Evolutionary conservation across 2,329 filamentous ascomycete genomes (phyloP), one percentile per base, ranked within the genome.

Genomic region (Tolypocladium album): DNA sequence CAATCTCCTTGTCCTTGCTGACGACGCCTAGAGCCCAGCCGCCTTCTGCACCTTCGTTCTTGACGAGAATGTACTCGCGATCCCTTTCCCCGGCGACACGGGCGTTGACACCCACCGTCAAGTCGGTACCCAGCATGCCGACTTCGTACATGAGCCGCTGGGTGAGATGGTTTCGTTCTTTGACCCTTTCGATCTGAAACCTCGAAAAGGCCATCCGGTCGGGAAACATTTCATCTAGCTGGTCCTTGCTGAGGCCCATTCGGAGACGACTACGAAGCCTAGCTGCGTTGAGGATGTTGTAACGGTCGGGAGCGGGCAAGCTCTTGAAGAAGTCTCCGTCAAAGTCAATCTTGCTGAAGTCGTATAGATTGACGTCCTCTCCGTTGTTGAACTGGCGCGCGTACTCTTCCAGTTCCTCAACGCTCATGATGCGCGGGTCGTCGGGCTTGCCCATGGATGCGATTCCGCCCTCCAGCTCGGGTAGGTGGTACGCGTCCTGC

Each of bases 321-420:
- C 91, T 96, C 71, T 89, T 85, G 76, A 99, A 99, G 74, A 99
- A 99, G 15, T 93, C 86, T 65, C 92, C 90, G 65, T 97, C 89
- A 68, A 97, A 99, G 70, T 99, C 94, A 67, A 99, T 99, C 75
- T 97, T 97, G 70, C 90, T 95, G 70, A 99, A 99, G 74, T 97
- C 93, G 74, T 97, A 97, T 6, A 92, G 75, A 64, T 88, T 87
- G 67, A 97, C 88, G 71, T 97, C 93, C 73, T 97, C 92, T 59
- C 94, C 94, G 62, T 85, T 86, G 68, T 97, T 85, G 68, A 97
- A 97, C 64, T 97, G 92, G 58, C 88, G 82, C 3, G 95, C 93
- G 71, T 99, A 99, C 65, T 93, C 88, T 74, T 97, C 91, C 61
- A 99, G 76, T 70, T 99, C 93, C 69, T 96, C 91, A 31, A 95